These are phyloP conservation scores for Blakeslea trispora DNA, from an alignment of 371 early-diverging fungal genomes.

Conservation along the genomic window DNA sequence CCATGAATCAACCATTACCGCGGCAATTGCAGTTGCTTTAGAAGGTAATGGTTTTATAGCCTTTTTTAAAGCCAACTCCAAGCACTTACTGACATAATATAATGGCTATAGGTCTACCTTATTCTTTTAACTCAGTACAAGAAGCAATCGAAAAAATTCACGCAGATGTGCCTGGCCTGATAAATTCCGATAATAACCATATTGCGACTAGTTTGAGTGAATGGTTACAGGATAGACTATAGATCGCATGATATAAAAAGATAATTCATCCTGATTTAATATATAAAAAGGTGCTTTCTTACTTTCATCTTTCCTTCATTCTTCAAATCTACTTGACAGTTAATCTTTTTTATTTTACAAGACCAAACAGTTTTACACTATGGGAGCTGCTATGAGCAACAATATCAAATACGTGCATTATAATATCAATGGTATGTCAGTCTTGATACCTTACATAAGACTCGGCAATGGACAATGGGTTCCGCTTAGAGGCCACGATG, in stretches of 20 bases:
- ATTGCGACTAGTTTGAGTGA: constrained; percentile 26
- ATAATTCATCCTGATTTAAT: neutral
- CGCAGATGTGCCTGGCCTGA: constrained; percentile 39
- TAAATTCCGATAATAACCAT: constrained; percentile 36
- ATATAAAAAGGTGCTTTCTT: constrained; percentile 1
- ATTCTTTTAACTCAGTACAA: constrained; percentile 72
- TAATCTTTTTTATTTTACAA: too few relatives aligned
- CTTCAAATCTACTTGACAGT: constrained; percentile 1
- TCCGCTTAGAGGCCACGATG: neutral
- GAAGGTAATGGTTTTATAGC: constrained; percentile 31
- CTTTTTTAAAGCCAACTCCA: constrained; percentile 1
- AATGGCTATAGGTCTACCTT: constrained; percentile 40
- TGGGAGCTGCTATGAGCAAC: constrained; percentile 19
- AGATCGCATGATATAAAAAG: constrained; percentile 11
- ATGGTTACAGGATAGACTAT: constrained; percentile 33
- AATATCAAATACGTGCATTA: constrained; percentile 16
- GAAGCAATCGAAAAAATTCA: constrained; percentile 56
- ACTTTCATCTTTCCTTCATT: constrained; percentile 1
- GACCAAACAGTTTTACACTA: constrained; percentile 6
- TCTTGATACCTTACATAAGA: constrained; percentile 15
- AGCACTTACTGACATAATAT: too few relatives aligned
- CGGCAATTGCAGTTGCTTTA: constrained; percentile 43
- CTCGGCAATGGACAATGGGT: constrained; percentile 19
- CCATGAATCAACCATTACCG: constrained; percentile 39
- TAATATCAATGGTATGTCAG: constrained; percentile 9